phyloP scores from a whole-genome alignment of 768 basidiomycete genomes.

The Tylopilus balloui region DNA sequence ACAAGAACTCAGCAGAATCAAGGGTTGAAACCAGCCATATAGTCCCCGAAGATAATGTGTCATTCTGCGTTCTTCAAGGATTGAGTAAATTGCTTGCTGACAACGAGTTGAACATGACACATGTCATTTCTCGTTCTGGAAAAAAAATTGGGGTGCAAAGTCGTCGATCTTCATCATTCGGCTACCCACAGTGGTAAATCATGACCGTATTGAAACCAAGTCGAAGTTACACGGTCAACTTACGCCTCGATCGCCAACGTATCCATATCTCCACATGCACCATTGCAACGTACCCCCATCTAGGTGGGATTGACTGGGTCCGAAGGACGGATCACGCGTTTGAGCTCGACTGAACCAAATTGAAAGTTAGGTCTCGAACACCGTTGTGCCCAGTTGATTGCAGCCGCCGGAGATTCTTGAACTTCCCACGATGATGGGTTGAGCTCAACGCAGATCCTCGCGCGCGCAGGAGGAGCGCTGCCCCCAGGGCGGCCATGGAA shows the following conservation, averaged over 20 bases:
- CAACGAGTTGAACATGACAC: too few species aligned
- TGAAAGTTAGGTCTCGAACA: neutral
- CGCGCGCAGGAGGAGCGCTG: too few species aligned
- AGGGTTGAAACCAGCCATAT: neutral
- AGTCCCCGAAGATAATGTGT: neutral
- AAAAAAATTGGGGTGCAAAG: too few species aligned
- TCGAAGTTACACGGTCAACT: neutral
- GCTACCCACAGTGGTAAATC: neutral
- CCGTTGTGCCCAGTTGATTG: neutral
- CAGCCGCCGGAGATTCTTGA: neutral
- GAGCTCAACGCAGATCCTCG: neutral
- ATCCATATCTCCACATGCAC: constrained; percentile 1
- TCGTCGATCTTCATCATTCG: neutral
- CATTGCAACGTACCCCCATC: constrained; percentile 11
- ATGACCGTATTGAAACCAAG: constrained; percentile 1
- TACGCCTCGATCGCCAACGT: neutral
- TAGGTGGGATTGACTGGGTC: constrained; percentile 11
- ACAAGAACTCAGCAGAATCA: neutral
- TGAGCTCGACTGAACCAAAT: neutral
- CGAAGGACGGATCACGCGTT: neutral
- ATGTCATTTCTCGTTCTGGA: too few species aligned
- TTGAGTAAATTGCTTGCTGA: neutral
- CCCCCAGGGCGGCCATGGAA: neutral
- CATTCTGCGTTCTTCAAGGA: neutral
- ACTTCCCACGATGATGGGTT: neutral